phyloP scores from a whole-genome alignment of 1,284 basidiomycete species.

The Phlebopus sp. region DNA sequence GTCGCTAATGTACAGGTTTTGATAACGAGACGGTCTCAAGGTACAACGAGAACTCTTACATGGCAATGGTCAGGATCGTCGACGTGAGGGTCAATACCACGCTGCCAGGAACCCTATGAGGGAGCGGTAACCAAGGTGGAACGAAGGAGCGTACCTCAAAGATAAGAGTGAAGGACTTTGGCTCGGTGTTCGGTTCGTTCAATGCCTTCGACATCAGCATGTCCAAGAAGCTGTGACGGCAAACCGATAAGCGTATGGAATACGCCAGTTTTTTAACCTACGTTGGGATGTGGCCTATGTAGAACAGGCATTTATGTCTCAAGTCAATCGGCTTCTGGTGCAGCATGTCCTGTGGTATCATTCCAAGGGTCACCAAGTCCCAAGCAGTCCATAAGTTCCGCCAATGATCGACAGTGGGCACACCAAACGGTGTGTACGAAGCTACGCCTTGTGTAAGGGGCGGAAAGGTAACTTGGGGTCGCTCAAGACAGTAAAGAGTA shows the following conservation, averaged over 20 bases:
- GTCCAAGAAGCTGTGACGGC: slow-evolving; percentile 51
- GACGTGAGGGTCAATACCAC: slow-evolving; percentile 93
- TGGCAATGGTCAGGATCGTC: slow-evolving; percentile 85
- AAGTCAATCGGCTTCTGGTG: slow-evolving; percentile 92
- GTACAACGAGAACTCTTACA: slow-evolving; percentile 38
- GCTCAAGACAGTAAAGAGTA: slow-evolving; percentile 70
- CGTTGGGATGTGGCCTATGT: slow-evolving; percentile 77
- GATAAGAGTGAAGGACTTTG: slow-evolving; percentile 45
- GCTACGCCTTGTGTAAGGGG: slow-evolving; percentile 38
- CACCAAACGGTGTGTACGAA: slow-evolving; percentile 25
- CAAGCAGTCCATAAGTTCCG: slow-evolving; percentile 78
- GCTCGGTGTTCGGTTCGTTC: slow-evolving; percentile 57
- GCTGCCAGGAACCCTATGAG: slow-evolving; percentile 39
- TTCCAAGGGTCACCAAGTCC: slow-evolving; percentile 83
- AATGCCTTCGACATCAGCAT: slow-evolving; percentile 65
- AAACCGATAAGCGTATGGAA: neutral
- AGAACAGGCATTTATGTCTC: slow-evolving; percentile 87
- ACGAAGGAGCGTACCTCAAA: slow-evolving; percentile 34
- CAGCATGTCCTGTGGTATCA: slow-evolving; percentile 82
- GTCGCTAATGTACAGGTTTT: slow-evolving; percentile 43
- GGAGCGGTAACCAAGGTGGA: slow-evolving; percentile 8
- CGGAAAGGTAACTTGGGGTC: slow-evolving; percentile 66
- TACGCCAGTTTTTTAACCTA: slow-evolving; percentile 14
- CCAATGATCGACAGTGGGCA: slow-evolving; percentile 64
- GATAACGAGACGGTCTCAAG: neutral